Conservation (phyloP, 2,329 filamentous ascomycete species). For the Ophiostoma pallidulum region DNA sequence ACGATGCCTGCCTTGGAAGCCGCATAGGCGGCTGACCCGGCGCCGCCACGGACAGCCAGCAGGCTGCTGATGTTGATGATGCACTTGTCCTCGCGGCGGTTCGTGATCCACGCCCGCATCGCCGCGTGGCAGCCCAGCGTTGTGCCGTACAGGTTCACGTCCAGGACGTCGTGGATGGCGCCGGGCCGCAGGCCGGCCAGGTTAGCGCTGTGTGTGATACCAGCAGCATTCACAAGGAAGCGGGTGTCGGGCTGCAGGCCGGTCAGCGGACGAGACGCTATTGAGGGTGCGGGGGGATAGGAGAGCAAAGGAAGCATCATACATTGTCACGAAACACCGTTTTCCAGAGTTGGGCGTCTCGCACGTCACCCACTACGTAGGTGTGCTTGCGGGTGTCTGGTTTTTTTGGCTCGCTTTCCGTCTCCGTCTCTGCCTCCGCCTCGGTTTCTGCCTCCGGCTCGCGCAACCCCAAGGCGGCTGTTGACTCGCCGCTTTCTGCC, state of each 20-base stretch:
- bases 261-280: background rate
- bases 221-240: conserved; percentile 73
- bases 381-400: background rate
- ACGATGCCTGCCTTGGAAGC: conserved; percentile 74
- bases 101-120: conserved; percentile 15
- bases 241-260: conserved; percentile 19
- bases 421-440: too few species aligned
- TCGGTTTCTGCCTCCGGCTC: too few species aligned
- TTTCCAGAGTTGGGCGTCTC: conserved; percentile 15
- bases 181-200: conserved; percentile 45
- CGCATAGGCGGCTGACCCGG: conserved; percentile 62
- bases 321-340: conserved; percentile 3
- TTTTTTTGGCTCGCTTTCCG: too few species aligned
- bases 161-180: conserved; percentile 48
- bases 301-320: background rate
- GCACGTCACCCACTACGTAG: conserved; percentile 19
- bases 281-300: background rate
- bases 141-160: conserved; percentile 61
- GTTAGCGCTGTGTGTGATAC: conserved; percentile 56
- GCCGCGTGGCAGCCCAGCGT: conserved; percentile 51
- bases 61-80: conserved; percentile 79
- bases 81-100: conserved; percentile 29
- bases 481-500: too few species aligned
- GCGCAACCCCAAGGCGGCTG: too few species aligned
- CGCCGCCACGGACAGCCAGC: conserved; percentile 58